Percentiles rank a stretch among this genome's conserved stretches.
Conservation (phyloP, 805 yeast genomes). For the Yamadazyma akitaensis region DNA sequence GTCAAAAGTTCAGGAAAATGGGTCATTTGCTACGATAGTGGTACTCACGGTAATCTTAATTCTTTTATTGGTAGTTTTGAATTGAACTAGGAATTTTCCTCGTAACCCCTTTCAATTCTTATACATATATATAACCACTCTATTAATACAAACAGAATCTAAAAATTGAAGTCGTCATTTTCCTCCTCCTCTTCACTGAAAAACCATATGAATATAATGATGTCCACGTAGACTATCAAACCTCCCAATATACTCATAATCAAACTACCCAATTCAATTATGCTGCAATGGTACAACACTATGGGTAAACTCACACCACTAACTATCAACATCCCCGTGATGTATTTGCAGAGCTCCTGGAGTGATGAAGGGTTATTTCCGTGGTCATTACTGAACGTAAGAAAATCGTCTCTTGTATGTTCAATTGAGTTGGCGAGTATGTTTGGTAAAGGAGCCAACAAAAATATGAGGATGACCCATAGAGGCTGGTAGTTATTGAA, state of each 20-base stretch:
- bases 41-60: constrained; percentile 40
- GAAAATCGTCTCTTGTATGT: constrained; percentile 38
- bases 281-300: constrained; percentile 34
- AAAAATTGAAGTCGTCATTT: constrained; percentile 44
- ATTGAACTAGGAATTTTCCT: constrained; percentile 16
- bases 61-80: constrained; percentile 39
- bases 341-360: constrained; percentile 36
- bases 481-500: constrained; percentile 40
- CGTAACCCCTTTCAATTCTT: background rate
- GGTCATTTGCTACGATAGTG: constrained; percentile 40
- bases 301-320: constrained; percentile 46
- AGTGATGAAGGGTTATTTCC: constrained; percentile 35
- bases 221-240: constrained; percentile 42
- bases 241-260: constrained; percentile 45
- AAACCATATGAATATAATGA: constrained; percentile 44
- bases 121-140: background rate
- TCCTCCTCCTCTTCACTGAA: constrained; percentile 44
- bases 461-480: constrained; percentile 42
- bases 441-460: constrained; percentile 45
- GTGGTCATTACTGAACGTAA: constrained; percentile 41
- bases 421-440: constrained; percentile 37
- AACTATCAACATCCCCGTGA: constrained; percentile 39
- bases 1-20: constrained; percentile 36
- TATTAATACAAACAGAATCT: constrained; percentile 2
- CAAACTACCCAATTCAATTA: constrained; percentile 38